Conservation (phyloP, 2,329 filamentous ascomycete species). For the Beauveria brongniartii region DNA sequence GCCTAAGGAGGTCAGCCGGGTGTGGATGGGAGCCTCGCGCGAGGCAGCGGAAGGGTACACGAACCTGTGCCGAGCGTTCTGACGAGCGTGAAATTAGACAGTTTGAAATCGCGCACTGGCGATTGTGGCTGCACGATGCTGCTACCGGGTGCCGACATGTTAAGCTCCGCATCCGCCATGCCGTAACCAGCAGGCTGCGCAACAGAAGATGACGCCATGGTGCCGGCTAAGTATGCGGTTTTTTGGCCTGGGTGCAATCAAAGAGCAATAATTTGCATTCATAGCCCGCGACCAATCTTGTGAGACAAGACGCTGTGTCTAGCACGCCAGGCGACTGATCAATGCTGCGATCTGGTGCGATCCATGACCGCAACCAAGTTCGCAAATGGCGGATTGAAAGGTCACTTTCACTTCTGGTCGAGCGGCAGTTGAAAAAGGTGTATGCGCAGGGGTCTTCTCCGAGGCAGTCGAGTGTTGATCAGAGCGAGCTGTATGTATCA, state of each 20-base stretch:
- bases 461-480: background rate
- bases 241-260: background rate
- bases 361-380: conserved; percentile 4
- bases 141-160: background rate
- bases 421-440: background rate
- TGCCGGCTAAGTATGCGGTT: background rate
- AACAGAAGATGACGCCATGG: conserved; percentile 8
- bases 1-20: conserved; percentile 33
- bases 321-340: conserved; percentile 2
- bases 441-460: background rate
- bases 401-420: background rate
- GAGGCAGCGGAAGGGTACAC: conserved; percentile 16
- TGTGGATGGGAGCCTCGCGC: background rate
- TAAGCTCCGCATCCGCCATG: background rate
- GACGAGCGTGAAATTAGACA: conserved; percentile 59
- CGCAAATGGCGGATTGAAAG: background rate
- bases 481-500: background rate
- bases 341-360: background rate
- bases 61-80: conserved; percentile 70
- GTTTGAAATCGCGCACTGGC: conserved; percentile 23
- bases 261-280: background rate
- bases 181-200: conserved; percentile 1
- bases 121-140: conserved; percentile 16
- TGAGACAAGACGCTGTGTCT: background rate
- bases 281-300: background rate